Evolutionary conservation across 1,284 basidiomycete genomes (phyloP).

Genomic region (Caloboletus firmus): DNA sequence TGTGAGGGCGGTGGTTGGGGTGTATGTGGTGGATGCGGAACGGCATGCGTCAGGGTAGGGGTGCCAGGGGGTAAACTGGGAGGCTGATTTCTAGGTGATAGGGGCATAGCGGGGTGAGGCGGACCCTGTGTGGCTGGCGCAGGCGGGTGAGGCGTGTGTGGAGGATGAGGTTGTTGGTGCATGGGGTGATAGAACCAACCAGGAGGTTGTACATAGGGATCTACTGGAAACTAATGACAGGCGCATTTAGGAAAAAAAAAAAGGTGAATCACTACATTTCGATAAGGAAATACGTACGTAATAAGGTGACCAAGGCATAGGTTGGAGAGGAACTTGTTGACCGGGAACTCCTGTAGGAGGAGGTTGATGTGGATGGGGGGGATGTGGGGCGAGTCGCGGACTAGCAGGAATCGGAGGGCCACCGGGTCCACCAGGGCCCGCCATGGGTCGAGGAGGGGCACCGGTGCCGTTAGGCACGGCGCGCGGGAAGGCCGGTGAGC

Average conservation of each 20-base stretch:
- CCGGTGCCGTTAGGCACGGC: conserved; percentile 62
- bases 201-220: conserved; percentile 26
- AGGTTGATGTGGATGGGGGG: conserved; percentile 47
- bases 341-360: conserved; percentile 48
- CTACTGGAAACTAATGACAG: conserved; percentile 26
- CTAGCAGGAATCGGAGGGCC: conserved; percentile 58
- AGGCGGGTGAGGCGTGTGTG: conserved; percentile 35
- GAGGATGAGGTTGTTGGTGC: conserved; percentile 42
- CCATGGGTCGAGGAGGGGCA: conserved; percentile 54
- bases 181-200: conserved; percentile 37
- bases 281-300: conserved; percentile 40
- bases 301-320: conserved; percentile 34
- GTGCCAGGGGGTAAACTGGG: conserved; percentile 60
- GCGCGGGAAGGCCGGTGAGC: conserved; percentile 64
- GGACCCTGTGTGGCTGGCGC: conserved; percentile 37
- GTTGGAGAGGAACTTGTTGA: conserved; percentile 43
- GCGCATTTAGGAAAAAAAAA: conserved; percentile 15
- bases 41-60: conserved; percentile 59
- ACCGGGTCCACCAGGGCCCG: conserved; percentile 51
- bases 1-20: conserved; percentile 52
- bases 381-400: conserved; percentile 62
- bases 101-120: conserved; percentile 46
- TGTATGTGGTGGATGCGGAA: conserved; percentile 47
- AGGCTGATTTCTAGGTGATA: conserved; percentile 65
- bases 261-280: conserved; percentile 21